Conservation (phyloP, 2,329 filamentous ascomycete species). For the Aureobasidium melanogenum region DNA sequence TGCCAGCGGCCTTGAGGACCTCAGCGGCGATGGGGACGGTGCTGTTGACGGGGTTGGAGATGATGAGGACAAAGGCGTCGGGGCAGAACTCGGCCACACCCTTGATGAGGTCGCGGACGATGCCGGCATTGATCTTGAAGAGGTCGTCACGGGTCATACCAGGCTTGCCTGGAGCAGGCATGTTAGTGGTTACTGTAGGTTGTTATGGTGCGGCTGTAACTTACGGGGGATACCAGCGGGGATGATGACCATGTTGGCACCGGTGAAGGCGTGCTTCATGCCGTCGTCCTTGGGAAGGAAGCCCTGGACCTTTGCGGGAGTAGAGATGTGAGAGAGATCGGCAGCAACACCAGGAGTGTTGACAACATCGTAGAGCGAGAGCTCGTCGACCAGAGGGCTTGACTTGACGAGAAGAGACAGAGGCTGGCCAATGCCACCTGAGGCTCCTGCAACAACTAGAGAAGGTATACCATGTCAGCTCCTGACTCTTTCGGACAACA, state of each 20-base stretch:
- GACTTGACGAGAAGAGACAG: conserved; percentile 94
- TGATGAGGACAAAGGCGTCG: conserved; percentile 91
- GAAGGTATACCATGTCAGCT: not conserved
- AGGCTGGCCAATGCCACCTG: conserved; percentile 93
- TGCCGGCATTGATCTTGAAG: conserved; percentile 99
- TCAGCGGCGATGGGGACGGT: conserved; percentile 97
- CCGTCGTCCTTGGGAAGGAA: conserved; percentile 80
- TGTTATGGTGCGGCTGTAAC: conserved; percentile 9
- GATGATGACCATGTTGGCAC: conserved; percentile 93
- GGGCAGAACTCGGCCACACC: conserved; percentile 78
- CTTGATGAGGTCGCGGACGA: conserved; percentile 89
- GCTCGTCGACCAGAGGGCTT: conserved; percentile 78
- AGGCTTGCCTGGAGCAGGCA: conserved; percentile 69
- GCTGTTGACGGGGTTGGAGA: conserved; percentile 99
- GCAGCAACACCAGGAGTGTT: conserved; percentile 94
- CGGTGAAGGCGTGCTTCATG: conserved; percentile 78
- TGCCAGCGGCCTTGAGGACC: conserved; percentile 84
- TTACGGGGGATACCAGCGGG: conserved; percentile 93
- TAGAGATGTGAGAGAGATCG: conserved; percentile 96
- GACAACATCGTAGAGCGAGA: conserved; percentile 97
- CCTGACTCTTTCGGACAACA: not conserved
- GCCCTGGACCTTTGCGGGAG: conserved; percentile 75
- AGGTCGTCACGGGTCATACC: conserved; percentile 99
- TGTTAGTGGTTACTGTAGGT: not conserved
- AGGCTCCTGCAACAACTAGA: conserved; percentile 78